These are phyloP conservation scores for Pichia sp. DNA, from an alignment of 1,139 yeast genomes.

Conservation along the genomic window DNA sequence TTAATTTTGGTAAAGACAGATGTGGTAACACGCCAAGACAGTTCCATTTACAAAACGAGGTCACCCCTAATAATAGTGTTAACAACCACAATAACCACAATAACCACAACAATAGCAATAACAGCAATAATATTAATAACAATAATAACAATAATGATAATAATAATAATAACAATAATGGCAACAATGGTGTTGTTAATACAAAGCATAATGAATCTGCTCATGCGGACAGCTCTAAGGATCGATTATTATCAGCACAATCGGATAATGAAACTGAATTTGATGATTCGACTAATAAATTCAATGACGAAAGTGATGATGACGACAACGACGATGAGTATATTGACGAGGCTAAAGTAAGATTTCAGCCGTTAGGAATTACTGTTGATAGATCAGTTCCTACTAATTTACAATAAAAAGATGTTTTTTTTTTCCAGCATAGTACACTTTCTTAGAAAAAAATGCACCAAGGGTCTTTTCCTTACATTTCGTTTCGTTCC, in stretches of 20 bases:
- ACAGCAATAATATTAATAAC: background rate
- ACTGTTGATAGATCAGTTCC: constrained; percentile 3
- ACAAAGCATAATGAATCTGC: background rate
- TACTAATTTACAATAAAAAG: background rate
- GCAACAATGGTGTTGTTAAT: background rate
- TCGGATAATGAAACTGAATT: background rate
- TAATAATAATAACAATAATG: background rate
- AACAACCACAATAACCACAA: background rate
- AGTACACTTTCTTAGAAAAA: no score
- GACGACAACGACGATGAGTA: constrained; percentile 15
- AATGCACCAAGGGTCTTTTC: no score
- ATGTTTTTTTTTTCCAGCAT: background rate
- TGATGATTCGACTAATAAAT: background rate
- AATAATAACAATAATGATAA: no score
- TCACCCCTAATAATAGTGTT: background rate
- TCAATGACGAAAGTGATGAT: background rate
- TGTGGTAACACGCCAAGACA: constrained; percentile 72
- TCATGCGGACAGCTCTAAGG: background rate
- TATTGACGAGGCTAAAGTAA: constrained; percentile 16
- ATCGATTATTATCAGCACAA: background rate
- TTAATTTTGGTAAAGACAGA: constrained; percentile 75
- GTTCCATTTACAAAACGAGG: constrained; percentile 20
- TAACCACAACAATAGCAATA: background rate
- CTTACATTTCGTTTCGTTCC: no score
- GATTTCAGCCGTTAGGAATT: constrained; percentile 19